Base-by-base conservation (phyloP, 2,329 filamentous ascomycete genomes). In the Sclerotinia subarctica region DNA sequence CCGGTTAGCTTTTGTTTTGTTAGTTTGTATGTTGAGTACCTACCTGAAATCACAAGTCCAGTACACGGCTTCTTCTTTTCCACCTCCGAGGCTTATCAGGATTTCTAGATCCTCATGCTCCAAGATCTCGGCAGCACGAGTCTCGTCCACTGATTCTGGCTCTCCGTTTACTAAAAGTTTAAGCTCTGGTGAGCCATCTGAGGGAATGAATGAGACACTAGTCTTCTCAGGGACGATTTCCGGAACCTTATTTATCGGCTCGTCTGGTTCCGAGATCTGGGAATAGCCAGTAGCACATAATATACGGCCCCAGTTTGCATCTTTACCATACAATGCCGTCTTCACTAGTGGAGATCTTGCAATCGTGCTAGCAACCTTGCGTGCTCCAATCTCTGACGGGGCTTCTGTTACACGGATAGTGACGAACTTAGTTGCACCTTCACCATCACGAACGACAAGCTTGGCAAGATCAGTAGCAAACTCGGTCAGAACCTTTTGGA, bases 271-370 rank as follows among this genome's bases (percentile, higher is more conserved):
- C 2, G 84, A 85, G 70, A 89, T 83, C 58, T 88, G 80, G 19
- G 87, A 83, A 78, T 98, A 98, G 3, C 95, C 95, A 5, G 94
- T 93, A 0, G 95, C 94, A 78, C 95, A 98, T 38, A 98, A 85
- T 71, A 99, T 96, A 66, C 95, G 93, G 46, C 95, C 95, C 95
- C 95, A 99, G 83, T 99, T 99, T 24, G 95, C 95, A 78, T 99
- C 95, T 78, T 93, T 93, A 72, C 95, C 95, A 79, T 99, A 99
- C 52, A 99, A 84, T 0, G 95, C 95, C 0, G 95, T 99, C 84
- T 99, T 99, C 74, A 99, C 95, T 17, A 99, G 87, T 11, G 95
- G 93, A 0, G 93, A 97, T 63, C 90, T 88, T 21, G 95, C 94
- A 77, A 99, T 97, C 58, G 92, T 90, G 70, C 90, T 91, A 15